Evolutionary conservation across 495 filamentous ascomycete genomes (phyloP).

Genomic region (Niebla homalea): DNA sequence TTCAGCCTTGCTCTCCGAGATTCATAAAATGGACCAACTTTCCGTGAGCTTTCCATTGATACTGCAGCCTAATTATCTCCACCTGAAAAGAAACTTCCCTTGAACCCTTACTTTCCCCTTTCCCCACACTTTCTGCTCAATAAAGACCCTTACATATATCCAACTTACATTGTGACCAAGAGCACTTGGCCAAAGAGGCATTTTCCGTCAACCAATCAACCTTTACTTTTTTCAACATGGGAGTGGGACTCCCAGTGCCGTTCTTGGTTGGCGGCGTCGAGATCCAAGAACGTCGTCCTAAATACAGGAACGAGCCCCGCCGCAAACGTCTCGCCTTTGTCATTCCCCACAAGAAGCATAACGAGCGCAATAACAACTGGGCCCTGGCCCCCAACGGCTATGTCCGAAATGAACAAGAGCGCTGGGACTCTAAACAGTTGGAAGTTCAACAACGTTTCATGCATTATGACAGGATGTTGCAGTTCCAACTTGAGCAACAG

Average conservation of each 20-base stretch:
- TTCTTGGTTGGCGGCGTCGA: slow-evolving; percentile 10
- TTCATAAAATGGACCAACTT: too few species aligned
- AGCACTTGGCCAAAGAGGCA: too few species aligned
- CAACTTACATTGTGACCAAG: too few species aligned
- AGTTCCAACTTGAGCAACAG: background rate
- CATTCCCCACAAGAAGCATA: background rate
- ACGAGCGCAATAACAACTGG: background rate
- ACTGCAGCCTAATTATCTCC: too few species aligned
- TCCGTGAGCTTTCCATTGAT: too few species aligned
- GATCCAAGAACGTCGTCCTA: slow-evolving; percentile 14
- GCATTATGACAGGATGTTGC: background rate
- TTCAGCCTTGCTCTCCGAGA: too few species aligned
- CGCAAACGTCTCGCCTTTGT: slow-evolving; percentile 14
- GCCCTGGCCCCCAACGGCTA: background rate
- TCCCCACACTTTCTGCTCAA: too few species aligned
- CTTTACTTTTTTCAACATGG: background rate
- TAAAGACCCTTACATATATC: too few species aligned
- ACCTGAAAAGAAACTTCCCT: too few species aligned
- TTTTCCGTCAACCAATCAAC: background rate
- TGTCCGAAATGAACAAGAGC: slow-evolving; percentile 1
- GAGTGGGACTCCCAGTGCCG: slow-evolving; percentile 1
- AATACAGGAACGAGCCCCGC: slow-evolving; percentile 12
- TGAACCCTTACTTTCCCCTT: too few species aligned
- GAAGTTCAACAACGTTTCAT: background rate
- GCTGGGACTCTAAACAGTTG: slow-evolving; percentile 1